Percentiles rank a stretch among this genome's conserved stretches.
phyloP scores from a whole-genome alignment of 345 rosid species.

The Melastoma malabathricum region DNA sequence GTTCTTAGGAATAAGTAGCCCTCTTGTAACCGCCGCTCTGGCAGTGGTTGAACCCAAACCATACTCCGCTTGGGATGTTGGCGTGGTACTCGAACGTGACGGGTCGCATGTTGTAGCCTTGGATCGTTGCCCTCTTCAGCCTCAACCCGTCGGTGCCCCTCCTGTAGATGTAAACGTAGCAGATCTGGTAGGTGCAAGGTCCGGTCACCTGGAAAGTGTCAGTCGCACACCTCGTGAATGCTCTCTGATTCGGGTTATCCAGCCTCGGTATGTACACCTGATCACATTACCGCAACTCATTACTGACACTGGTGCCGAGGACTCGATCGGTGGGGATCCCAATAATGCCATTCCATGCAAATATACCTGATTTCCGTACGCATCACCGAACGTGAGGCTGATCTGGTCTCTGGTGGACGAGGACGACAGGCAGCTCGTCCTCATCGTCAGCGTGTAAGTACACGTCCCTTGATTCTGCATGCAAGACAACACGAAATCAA shows the following conservation, averaged over 20 bases:
- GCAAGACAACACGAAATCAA: background rate
- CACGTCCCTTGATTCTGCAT: conserved; percentile 32
- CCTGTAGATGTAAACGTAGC: conserved; percentile 44
- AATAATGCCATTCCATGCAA: background rate
- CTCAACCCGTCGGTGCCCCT: conserved; percentile 60
- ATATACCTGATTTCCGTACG: conserved; percentile 54
- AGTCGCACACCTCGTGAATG: conserved; percentile 54
- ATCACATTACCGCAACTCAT: background rate
- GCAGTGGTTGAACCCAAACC: conserved; percentile 58
- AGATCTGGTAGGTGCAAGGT: conserved; percentile 43
- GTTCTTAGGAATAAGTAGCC: background rate
- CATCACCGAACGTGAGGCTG: conserved; percentile 62
- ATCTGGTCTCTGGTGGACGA: conserved; percentile 52
- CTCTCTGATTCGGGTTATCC: conserved; percentile 34
- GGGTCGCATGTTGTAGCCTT: conserved; percentile 11
- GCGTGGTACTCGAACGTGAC: conserved; percentile 36
- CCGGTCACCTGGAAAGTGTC: conserved; percentile 54
- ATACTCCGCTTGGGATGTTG: conserved; percentile 29
- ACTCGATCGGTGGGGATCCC: background rate
- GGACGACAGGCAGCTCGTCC: conserved; percentile 58
- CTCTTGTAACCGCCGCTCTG: background rate
- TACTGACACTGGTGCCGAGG: background rate
- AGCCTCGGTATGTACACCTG: conserved; percentile 52
- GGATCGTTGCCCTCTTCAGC: conserved; percentile 37
- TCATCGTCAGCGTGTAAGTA: conserved; percentile 38